Percentiles rank a stretch among this genome's conserved stretches.
These are phyloP conservation scores for Ramaria sp. DNA, from an alignment of 768 basidiomycete species.

Conservation along the genomic window DNA sequence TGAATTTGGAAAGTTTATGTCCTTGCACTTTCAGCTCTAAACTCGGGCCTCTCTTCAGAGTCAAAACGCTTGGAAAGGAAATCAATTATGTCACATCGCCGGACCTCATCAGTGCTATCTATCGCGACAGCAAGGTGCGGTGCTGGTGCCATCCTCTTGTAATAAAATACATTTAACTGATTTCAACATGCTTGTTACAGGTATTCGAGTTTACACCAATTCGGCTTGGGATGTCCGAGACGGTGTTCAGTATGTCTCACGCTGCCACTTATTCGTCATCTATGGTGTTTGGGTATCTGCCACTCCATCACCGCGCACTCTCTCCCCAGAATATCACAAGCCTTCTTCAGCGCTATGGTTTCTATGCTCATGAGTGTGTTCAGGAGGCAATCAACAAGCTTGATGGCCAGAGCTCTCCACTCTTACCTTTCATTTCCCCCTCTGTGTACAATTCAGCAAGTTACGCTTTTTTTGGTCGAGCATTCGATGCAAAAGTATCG, in stretches of 20 bases:
- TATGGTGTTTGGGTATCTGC: conserved; percentile 10
- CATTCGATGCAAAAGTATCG: conserved; percentile 12
- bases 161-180: too few species aligned
- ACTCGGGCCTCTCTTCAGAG: conserved; percentile 15
- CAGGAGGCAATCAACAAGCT: conserved; percentile 1
- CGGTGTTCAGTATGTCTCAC: conserved; percentile 12
- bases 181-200: too few species aligned
- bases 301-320: conserved; percentile 11
- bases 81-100: conserved; percentile 17
- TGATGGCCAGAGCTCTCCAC: conserved; percentile 3
- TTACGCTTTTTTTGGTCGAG: conserved; percentile 14
- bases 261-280: not conserved
- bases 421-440: conserved; percentile 11
- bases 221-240: conserved; percentile 10
- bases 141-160: too few species aligned
- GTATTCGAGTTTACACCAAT: too few species aligned
- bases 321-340: conserved; percentile 12
- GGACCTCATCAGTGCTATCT: conserved; percentile 14
- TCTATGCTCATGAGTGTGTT: too few species aligned
- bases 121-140: conserved; percentile 15
- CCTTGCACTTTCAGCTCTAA: conserved; percentile 6
- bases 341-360: too few species aligned
- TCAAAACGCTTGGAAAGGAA: conserved; percentile 14
- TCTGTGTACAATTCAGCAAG: conserved; percentile 13
- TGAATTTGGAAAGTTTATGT: not conserved